Evolutionary conservation across 1,284 basidiomycete species (phyloP), one percentile per base, ranked within the genome.

Genomic region (Malassezia psittaci): DNA sequence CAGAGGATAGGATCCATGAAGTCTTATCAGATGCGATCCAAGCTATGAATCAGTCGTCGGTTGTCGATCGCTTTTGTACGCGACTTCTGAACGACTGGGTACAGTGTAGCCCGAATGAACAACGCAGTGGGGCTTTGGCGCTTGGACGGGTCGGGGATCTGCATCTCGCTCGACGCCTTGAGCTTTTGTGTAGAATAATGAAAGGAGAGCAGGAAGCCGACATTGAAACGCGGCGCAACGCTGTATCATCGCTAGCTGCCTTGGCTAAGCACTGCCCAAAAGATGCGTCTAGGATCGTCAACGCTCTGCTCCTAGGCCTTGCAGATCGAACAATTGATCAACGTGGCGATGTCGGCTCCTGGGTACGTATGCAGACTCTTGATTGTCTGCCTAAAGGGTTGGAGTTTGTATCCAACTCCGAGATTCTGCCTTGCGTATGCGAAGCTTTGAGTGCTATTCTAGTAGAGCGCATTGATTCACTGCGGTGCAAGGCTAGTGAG

Each of bases 261-360:
- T 52, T 32, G 16, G 38, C 2, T 45, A 54, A 13, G 5, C 29
- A 2, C 6, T 34, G 8, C 18, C 53, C 1, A 54, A 38, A 24
- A 9, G 7, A 11, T 8, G 1, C 38, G 46, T 29, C 19, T 59
- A 2, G n/a, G 5, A 15, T 53, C 39, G n/a, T 54, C 51, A 33
- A 29, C n/a, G 66, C 74, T 0, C 67, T 79, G 34, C 75, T 85
- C 18, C 70, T 68, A 12, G 90, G 89, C 2, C 75, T 98, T 38
- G 79, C 82, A 15, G 93, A 99, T 77, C 96, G 96, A 70, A 85
- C 88, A 1, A 84, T 83, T 33, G 94, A 98, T 71, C 87, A 94
- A 75, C 82, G 94, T 54, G 94, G 94, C 5, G 94, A 99, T 70
- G 87, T 99, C 21, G 94, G 94, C 29, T 96, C 91, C 0, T 96